Conservation (phyloP, 768 basidiomycete species). For the Rhizopogon rudus region DNA sequence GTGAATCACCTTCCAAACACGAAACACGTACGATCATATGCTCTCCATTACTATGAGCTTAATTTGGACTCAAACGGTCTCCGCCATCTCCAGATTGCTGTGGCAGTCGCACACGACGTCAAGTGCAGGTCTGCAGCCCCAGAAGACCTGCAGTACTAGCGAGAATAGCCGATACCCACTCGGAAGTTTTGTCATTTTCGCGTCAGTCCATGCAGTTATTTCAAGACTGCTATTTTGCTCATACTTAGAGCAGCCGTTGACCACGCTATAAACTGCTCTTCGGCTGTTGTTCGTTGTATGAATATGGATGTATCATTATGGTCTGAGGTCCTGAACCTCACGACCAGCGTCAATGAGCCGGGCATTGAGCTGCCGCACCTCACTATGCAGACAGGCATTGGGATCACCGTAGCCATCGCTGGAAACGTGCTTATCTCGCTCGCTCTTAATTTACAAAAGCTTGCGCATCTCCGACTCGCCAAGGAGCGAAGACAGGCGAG, state of each 20-base stretch:
- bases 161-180: neutral
- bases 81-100: too few relatives aligned
- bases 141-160: neutral
- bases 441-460: constrained; percentile 89
- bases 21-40: neutral
- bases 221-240: neutral
- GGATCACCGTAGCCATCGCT: constrained; percentile 76
- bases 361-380: constrained; percentile 49
- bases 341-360: constrained; percentile 6
- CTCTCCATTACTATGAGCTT: neutral
- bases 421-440: constrained; percentile 89
- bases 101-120: neutral
- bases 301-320: constrained; percentile 4
- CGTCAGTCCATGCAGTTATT: neutral
- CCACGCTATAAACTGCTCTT: neutral
- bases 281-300: neutral
- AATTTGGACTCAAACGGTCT: neutral
- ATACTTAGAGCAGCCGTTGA: neutral
- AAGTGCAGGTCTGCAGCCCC: neutral
- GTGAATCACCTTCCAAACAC: constrained; percentile 17
- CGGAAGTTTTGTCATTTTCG: neutral
- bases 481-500: constrained; percentile 22
- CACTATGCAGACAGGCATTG: constrained; percentile 55
- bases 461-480: constrained; percentile 75
- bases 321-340: constrained; percentile 5